These are phyloP conservation scores for barrel medic (Medicago truncatula) DNA, from an alignment of 306 rosid genomes.

Conservation along the genomic window MtrunA17r5.0-ANR NC_053046.1:44359501-44360000, in stretches of 20 bases:
- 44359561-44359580: no score
- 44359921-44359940: slow-evolving; percentile 2
- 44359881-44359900: slow-evolving; percentile 57
- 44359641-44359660: neutral
- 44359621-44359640: neutral
- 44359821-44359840: slow-evolving; percentile 46
- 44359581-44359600: no score
- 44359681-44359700: neutral
- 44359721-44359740: neutral
- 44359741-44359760: slow-evolving; percentile 49
- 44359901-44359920: slow-evolving; percentile 37
- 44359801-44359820: slow-evolving; percentile 41
- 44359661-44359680: neutral
- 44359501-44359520: no score
- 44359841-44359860: slow-evolving; percentile 67
- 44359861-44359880: slow-evolving; percentile 64
- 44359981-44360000: slow-evolving; percentile 5
- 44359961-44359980: neutral
- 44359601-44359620: no score
- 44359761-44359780: slow-evolving; percentile 42
- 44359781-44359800: slow-evolving; percentile 40
- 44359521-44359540: no score
- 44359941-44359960: neutral
- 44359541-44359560: no score
- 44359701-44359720: neutral